Base-by-base conservation (phyloP, 805 yeast genomes). In the Candida vaughaniae region DNA sequence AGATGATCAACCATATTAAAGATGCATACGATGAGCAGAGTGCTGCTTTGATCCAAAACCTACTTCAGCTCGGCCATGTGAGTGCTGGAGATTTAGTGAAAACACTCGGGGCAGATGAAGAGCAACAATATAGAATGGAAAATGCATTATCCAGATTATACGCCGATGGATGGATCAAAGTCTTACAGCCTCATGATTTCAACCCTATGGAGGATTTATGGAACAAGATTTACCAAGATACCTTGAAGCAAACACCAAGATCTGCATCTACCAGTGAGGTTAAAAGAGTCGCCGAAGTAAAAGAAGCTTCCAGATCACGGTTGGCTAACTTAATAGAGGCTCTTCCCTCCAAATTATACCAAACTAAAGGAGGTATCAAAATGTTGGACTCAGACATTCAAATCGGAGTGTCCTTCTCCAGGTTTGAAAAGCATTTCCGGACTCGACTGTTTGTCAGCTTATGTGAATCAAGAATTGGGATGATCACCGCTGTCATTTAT, bases 381-480 rank as follows among this genome's bases (percentile, higher is more conserved):
- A 66, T 67, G 31, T 68, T 85, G 14, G 72, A 73, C 25, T 70
- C 75, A 2, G 49, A 63, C 16, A 45, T 81, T 3, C 73, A 81
- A 2, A 56, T 88, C 17, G 67, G 81, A 0, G 67, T 88, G 51
- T 82, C 80, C 51, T 66, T 85, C 35, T 73, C 77, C 22, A 68
- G 93, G 47, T 89, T 75, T 48, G 69, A 85, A 35, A 82, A 87
- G 52, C 62, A 74, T 22, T 69, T 81, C 50, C 73, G 97, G 46
- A 72, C 84, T 8, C 57, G 65, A 30, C 84, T 84, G 47, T 67
- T 93, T 11, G 76, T 68, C 1, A 75, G 76, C 22, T 70, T 84
- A 33, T 84, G 82, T 10, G 67, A 71, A 20, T 81, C 83, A 31
- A 71, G 87, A 36, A 60, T 89, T 22, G 98, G 98, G 3, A 60